These are phyloP conservation scores for Ophiostoma triangulosporum DNA, from an alignment of 2,329 filamentous ascomycete species.

Conservation along the genomic window DNA sequence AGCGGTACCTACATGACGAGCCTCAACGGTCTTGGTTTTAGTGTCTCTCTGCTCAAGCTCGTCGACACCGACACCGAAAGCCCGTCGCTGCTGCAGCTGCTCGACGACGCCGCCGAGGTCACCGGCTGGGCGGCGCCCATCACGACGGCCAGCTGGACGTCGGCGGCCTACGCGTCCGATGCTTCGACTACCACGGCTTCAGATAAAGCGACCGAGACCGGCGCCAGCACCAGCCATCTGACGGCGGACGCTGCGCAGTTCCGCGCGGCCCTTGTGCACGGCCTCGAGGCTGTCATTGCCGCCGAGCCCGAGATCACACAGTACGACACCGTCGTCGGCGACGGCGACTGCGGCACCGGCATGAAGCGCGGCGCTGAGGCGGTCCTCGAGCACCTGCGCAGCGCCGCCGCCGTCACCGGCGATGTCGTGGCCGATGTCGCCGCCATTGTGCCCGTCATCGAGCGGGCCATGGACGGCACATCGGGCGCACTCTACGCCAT, in stretches of 20 bases:
- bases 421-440: conserved; percentile 41
- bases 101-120: conserved; percentile 57
- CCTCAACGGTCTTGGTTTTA: conserved; percentile 63
- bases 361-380: conserved; percentile 76
- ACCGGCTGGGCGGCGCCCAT: conserved; percentile 57
- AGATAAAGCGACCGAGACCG: conserved; percentile 28
- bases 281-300: conserved; percentile 46
- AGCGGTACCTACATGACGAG: conserved; percentile 67
- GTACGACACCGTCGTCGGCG: conserved; percentile 73
- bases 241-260: conserved; percentile 38
- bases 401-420: conserved; percentile 30
- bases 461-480: conserved; percentile 47
- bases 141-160: conserved; percentile 48
- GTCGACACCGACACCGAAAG: conserved; percentile 43
- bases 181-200: conserved; percentile 36
- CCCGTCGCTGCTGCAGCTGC: conserved; percentile 51
- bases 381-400: conserved; percentile 35
- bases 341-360: conserved; percentile 81
- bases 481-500: conserved; percentile 58
- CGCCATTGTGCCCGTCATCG: conserved; percentile 39
- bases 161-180: conserved; percentile 24
- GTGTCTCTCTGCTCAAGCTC: conserved; percentile 55
- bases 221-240: conserved; percentile 31
- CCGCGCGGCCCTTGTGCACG: conserved; percentile 39
- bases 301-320: conserved; percentile 59